Base-by-base conservation (phyloP, 73 alveolate species). In the Paramecium sexaurelia region DNA sequence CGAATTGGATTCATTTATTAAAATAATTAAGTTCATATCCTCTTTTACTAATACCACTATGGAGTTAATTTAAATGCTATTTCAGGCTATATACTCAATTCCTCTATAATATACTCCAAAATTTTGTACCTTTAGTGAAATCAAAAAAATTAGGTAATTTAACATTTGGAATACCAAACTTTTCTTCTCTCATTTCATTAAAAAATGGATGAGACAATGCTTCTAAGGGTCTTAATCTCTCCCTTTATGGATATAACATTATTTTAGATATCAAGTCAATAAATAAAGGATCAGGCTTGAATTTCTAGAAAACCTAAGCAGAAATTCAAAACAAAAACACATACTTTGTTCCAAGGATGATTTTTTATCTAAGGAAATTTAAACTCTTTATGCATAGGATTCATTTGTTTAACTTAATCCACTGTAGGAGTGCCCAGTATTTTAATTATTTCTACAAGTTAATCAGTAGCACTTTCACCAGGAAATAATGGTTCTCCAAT, bases 171-270 rank as follows among this genome's bases (percentile, higher is more conserved):
- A 94, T 71, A 3, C 89, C 91, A 36, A 92, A 55, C 35, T 84
- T 92, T 73, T 94, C 92, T 5, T 91, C 95, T 90, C 99, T 95
- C 40, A 96, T 56, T 69, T 96, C 99, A 94, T 96, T 96, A 91
- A 96, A 96, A 91, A 75, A 96, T 24, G 98, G 97, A 71, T 96
- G 97, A 27, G 43, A 51, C 26, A 96, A 84, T 20, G 97, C 94
- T 47, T 96, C 95, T 43, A 95, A 55, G 19, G 97, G 96, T 24
- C 90, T 85, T 20, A 93, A 93, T 92, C 99, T 91, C 22, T 84
- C 90, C 5, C 85, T 29, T 10, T 98, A 98, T 37, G 92, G 93
- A 92, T 94, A 96, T n/a, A 96, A 95, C 22, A 96, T 95, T 57
- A 95, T 55, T 43, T 75, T 92, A 19, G 95, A 51, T 24, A 95